Evolutionary conservation across 345 rosid species (phyloP).

Genomic region (Fremontodendron californicum): DNA sequence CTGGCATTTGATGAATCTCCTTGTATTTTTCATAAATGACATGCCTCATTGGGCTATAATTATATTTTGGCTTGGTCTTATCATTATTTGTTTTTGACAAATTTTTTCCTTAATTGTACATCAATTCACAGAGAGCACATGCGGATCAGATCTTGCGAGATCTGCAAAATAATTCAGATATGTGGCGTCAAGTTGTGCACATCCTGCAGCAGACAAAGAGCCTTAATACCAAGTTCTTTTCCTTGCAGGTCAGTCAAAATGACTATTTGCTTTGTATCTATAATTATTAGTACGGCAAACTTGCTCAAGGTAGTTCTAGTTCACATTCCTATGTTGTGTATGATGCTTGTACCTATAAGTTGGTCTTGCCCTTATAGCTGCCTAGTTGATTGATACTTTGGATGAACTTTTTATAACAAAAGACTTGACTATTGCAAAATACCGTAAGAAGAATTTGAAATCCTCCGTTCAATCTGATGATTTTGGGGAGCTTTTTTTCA

Average conservation of each 20-base stretch:
- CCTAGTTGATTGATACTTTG: neutral
- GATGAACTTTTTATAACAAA: neutral
- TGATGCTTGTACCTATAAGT: neutral
- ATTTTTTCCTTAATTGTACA: slow-evolving; percentile 2
- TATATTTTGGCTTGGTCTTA: neutral
- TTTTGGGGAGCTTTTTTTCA: neutral
- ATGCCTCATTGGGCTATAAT: neutral
- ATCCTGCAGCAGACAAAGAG: slow-evolving; percentile 74
- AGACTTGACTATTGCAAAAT: neutral
- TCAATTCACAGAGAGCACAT: slow-evolving; percentile 68
- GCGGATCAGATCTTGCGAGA: slow-evolving; percentile 97
- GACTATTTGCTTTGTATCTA: neutral
- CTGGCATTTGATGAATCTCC: neutral
- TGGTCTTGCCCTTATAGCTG: neutral
- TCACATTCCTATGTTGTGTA: neutral
- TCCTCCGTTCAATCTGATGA: neutral
- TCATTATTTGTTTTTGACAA: neutral
- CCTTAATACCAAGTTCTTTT: slow-evolving; percentile 92
- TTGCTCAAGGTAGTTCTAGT: neutral
- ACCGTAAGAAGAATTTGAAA: neutral
- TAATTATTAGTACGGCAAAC: neutral
- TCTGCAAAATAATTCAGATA: slow-evolving; percentile 88
- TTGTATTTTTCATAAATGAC: neutral
- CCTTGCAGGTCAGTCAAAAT: slow-evolving; percentile 67
- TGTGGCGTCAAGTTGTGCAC: slow-evolving; percentile 99